Evolutionary conservation across 768 basidiomycete genomes (phyloP), one percentile per base, ranked within the genome.

Genomic region (Phlebiopsis flavidoalba): DNA sequence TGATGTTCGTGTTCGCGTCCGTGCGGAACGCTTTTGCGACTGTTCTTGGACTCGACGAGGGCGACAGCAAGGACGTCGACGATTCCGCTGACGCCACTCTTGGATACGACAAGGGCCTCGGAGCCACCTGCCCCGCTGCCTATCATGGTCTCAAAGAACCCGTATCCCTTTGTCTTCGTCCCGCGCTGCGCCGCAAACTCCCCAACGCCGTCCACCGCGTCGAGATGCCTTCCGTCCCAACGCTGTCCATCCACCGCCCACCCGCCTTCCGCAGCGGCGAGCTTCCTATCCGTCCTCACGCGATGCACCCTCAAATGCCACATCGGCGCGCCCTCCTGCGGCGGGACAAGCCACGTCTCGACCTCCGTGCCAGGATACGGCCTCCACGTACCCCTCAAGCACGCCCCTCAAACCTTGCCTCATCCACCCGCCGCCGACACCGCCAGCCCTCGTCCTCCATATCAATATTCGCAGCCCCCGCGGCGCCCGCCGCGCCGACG

Each of bases 271-370:
- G 87, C 85, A 8, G 83, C 81, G 17, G 72, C 71, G 15, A 91
- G 74, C 31, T 67, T 66, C n/a, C 85, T 74, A 21, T 71, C 79
- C 5, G 80, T 79, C 54, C 73, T 75, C 64, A 90, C 77, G 62
- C 86, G 80, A 71, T 90, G 88, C 0, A 88, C 77, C 8, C 88
- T 79, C 33, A 89, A 67, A 67, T 91, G 87, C 87, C 87, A 90
- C 19, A 84, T 73, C 2, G 86, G 84, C 7, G 83, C 76, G 5
- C 74, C 80, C 15, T 67, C 59, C 43, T 79, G 77, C 3, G 89
- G 88, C 1, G 88, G 88, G 7, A 89, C 74, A 15, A 90, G 78
- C 85, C 84, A 88, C 22, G 89, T 91, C 73, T 89, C 88, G 49
- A 91, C 83, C 60, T 81, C 76, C 33, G 88, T 87, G 69, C 83